Percentiles rank a stretch among this genome's conserved stretches.
Evolutionary conservation across 2,329 filamentous ascomycete species (phyloP).

Genomic region (Trematosphaeria pertusa): DNA sequence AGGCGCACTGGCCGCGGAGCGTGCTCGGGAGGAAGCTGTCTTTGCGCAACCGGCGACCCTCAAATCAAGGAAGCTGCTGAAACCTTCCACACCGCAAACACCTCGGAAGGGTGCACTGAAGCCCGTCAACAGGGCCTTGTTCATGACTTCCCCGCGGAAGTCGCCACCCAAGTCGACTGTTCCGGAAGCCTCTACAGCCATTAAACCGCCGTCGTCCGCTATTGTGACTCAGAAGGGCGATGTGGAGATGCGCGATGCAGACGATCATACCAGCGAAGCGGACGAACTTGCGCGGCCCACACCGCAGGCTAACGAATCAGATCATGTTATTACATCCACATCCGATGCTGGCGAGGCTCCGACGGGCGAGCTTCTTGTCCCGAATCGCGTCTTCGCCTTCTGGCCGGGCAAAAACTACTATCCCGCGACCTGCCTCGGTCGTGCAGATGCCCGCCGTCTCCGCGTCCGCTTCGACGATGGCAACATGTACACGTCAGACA

Average conservation of each 20-base stretch:
- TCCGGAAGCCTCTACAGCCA: constrained; percentile 6
- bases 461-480: constrained; percentile 58
- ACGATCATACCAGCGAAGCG: constrained; percentile 10
- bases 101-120: constrained; percentile 37
- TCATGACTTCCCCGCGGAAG: constrained; percentile 25
- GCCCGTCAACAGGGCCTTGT: constrained; percentile 31
- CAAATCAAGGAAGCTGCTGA: constrained; percentile 27
- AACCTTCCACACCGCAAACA: constrained; percentile 22
- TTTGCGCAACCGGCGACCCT: constrained; percentile 26
- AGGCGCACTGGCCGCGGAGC: constrained; percentile 40
- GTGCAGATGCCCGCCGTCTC: constrained; percentile 52
- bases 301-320: constrained; percentile 15
- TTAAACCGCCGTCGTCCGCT: constrained; percentile 15
- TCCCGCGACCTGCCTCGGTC: constrained; percentile 64
- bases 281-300: constrained; percentile 30
- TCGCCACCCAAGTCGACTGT: constrained; percentile 18
- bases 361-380: constrained; percentile 43
- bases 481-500: constrained; percentile 50
- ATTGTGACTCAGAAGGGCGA: constrained; percentile 13
- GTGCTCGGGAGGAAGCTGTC: constrained; percentile 25
- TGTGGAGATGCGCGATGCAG: constrained; percentile 28
- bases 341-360: constrained; percentile 25
- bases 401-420: constrained; percentile 66
- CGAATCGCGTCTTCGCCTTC: constrained; percentile 63
- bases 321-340: constrained; percentile 5